A percentile compares a stretch with the other conserved stretches of the same genome.
Conservation (phyloP, 225 moss, liverwort and hornwort genomes). For the Polytrichum formosum region DNA sequence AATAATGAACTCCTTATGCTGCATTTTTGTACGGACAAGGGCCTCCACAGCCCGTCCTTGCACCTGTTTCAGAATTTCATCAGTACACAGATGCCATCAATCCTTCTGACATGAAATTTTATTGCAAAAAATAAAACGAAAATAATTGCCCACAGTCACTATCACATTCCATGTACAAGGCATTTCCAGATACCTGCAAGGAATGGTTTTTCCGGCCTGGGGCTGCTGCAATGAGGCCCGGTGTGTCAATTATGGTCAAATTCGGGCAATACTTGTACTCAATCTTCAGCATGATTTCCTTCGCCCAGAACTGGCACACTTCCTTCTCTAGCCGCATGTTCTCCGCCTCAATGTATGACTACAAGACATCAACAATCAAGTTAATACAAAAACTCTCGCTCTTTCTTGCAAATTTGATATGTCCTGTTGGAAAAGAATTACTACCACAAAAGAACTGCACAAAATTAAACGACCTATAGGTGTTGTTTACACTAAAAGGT, state of each 20-base stretch:
- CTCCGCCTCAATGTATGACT: conserved; percentile 95
- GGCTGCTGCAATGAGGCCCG: conserved; percentile 95
- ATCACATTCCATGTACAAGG: no score
- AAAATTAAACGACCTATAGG: no score
- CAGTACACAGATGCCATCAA: no score
- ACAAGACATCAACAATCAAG: conserved; percentile 1
- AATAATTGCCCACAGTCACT: no score
- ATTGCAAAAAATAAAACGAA: no score
- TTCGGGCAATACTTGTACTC: conserved; percentile 98
- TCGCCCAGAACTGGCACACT: conserved; percentile 90
- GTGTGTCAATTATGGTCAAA: conserved; percentile 96
- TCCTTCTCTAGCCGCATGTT: conserved; percentile 92
- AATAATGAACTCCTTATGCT: conserved; percentile 93
- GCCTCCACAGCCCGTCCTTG: conserved; percentile 95
- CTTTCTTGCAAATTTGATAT: no score
- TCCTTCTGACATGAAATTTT: no score
- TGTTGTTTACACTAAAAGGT: no score
- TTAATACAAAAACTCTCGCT: no score
- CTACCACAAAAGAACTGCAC: no score
- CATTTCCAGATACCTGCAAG: conserved; percentile 53
- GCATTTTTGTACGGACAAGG: conserved; percentile 85
- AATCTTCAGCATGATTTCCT: conserved; percentile 92
- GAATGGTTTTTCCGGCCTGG: conserved; percentile 85
- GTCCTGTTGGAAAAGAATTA: no score
- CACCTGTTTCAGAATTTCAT: conserved; percentile 33